Conservation (phyloP, 495 filamentous ascomycete genomes). For the Trichocladium uniseriatum region DNA sequence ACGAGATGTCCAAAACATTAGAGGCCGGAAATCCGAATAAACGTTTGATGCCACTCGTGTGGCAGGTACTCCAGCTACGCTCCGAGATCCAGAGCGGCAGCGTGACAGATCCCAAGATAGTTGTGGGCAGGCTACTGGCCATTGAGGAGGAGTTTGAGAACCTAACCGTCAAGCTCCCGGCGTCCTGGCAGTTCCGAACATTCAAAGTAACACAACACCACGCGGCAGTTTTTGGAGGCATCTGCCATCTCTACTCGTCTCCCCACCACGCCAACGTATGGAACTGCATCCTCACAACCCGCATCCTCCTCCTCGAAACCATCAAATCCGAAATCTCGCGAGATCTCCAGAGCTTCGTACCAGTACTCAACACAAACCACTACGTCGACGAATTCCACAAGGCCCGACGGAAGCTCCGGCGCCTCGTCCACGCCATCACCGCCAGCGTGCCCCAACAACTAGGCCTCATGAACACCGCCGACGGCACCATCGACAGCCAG, state of each 20-base stretch:
- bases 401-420: slow-evolving; percentile 25
- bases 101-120: slow-evolving; percentile 33
- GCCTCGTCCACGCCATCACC: slow-evolving; percentile 34
- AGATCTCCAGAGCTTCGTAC: slow-evolving; percentile 8
- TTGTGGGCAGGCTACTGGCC: slow-evolving; percentile 37
- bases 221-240: slow-evolving; percentile 36
- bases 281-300: slow-evolving; percentile 48
- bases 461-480: slow-evolving; percentile 25
- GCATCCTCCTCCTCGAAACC: slow-evolving; percentile 50
- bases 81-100: slow-evolving; percentile 29
- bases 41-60: slow-evolving; percentile 25
- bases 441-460: slow-evolving; percentile 41
- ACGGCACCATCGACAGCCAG: slow-evolving; percentile 15
- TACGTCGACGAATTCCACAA: slow-evolving; percentile 21
- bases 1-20: slow-evolving; percentile 20
- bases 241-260: slow-evolving; percentile 47
- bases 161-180: slow-evolving; percentile 35
- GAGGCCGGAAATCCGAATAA: slow-evolving; percentile 20
- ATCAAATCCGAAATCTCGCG: slow-evolving; percentile 31
- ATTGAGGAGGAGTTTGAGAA: slow-evolving; percentile 44
- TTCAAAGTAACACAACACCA: slow-evolving; percentile 28
- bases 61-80: slow-evolving; percentile 40
- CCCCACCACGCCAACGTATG: slow-evolving; percentile 45
- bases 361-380: slow-evolving; percentile 5
- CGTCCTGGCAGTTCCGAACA: slow-evolving; percentile 25